Percentiles rank a stretch among this genome's conserved stretches.
Conservation (phyloP, 1,284 basidiomycete genomes). For the Irpex sp. region DNA sequence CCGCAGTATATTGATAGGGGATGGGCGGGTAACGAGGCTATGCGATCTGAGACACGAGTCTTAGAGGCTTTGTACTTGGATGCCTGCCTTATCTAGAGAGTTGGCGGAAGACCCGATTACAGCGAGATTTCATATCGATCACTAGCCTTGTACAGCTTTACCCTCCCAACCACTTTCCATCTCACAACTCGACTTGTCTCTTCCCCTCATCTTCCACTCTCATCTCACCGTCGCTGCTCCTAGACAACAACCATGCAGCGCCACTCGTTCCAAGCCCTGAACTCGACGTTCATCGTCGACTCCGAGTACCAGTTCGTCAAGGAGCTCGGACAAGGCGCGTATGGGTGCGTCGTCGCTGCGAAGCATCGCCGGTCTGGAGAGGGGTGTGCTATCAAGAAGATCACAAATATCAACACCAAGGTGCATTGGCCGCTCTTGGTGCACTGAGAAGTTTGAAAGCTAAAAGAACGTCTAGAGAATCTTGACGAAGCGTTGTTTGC, state of each 20-base stretch:
- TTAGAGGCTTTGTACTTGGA: neutral
- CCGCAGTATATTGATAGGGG: neutral
- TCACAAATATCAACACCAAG: constrained; percentile 97
- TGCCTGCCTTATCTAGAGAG: neutral
- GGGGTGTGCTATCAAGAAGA: constrained; percentile 94
- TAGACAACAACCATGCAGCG: constrained; percentile 40
- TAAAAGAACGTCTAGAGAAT: constrained; percentile 57
- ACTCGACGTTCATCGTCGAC: constrained; percentile 84
- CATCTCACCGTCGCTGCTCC: constrained; percentile 1
- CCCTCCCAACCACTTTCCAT: constrained; percentile 1
- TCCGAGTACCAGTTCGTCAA: constrained; percentile 91
- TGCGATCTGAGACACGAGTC: neutral
- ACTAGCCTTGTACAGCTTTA: constrained; percentile 1
- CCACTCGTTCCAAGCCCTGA: constrained; percentile 74
- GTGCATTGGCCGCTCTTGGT: constrained; percentile 29
- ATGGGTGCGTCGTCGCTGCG: constrained; percentile 88
- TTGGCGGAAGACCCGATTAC: neutral
- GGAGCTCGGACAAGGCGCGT: constrained; percentile 92
- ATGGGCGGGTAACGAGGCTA: too few species aligned
- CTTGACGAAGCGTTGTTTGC: constrained; percentile 88
- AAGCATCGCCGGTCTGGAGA: constrained; percentile 81
- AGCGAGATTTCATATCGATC: constrained; percentile 9
- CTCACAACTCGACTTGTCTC: constrained; percentile 1
- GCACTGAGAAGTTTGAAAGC: neutral
- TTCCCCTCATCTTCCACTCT: neutral